Percentiles rank a stretch among this genome's conserved stretches.
Evolutionary conservation across 345 rosid genomes (phyloP).

Genomic region (Arabidopsis suecica): DNA sequence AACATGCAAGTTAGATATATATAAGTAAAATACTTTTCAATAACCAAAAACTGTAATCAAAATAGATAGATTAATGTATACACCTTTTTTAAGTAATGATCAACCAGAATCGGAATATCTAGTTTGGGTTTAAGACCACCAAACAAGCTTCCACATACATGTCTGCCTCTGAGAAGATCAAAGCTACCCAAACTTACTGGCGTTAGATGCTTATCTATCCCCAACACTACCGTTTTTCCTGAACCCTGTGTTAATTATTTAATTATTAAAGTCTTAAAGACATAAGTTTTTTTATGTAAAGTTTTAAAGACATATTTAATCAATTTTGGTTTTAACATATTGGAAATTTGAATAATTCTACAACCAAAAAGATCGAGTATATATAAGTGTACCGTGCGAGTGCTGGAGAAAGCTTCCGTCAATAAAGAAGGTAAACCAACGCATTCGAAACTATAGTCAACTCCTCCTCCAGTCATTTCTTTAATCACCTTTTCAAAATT

Average conservation of each 20-base stretch:
- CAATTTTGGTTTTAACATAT: not conserved
- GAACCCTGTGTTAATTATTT: constrained; percentile 50
- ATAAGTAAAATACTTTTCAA: not conserved
- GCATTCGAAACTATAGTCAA: constrained; percentile 80
- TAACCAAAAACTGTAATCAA: not conserved
- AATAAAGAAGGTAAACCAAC: constrained; percentile 55
- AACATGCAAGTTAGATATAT: not conserved
- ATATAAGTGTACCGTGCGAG: constrained; percentile 43
- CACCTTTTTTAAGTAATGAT: constrained; percentile 50
- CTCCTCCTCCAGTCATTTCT: constrained; percentile 70
- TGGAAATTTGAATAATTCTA: not conserved
- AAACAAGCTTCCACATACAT: constrained; percentile 52
- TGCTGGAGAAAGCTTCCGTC: constrained; percentile 58
- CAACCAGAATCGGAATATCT: constrained; percentile 53
- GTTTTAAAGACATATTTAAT: not conserved
- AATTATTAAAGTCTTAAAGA: not conserved
- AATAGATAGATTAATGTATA: constrained; percentile 10
- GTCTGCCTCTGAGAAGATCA: constrained; percentile 54
- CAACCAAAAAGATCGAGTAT: not conserved
- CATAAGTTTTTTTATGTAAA: not conserved
- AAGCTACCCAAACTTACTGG: constrained; percentile 43
- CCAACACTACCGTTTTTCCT: constrained; percentile 71
- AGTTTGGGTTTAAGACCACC: constrained; percentile 71
- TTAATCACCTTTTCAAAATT: constrained; percentile 52
- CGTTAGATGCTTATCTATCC: constrained; percentile 48